These are phyloP conservation scores for Dalbergia cochinchinensis DNA, from an alignment of 306 rosid genomes.

Conservation along the genomic window DNA sequence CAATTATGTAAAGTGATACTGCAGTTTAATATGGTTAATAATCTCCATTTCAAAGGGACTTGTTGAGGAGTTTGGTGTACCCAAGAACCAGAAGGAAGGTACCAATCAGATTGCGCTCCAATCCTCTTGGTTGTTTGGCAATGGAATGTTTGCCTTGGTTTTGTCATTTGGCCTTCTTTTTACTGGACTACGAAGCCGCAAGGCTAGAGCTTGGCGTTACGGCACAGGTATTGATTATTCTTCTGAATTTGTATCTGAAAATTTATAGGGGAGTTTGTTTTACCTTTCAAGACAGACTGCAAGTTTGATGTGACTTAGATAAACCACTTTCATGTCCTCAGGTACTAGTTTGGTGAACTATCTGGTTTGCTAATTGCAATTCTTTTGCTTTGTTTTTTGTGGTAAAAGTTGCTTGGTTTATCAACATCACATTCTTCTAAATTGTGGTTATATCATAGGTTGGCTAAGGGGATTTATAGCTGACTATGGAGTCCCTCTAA, in stretches of 20 bases:
- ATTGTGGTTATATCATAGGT: conserved; percentile 55
- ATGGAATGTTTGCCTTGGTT: conserved; percentile 97
- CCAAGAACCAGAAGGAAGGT: conserved; percentile 64
- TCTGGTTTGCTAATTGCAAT: background rate
- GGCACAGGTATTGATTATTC: conserved; percentile 72
- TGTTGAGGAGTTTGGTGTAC: conserved; percentile 85
- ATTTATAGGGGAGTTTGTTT: conserved; percentile 1
- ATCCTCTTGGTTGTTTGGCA: conserved; percentile 89
- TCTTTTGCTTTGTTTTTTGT: conserved; percentile 28
- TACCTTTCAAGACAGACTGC: conserved; percentile 16
- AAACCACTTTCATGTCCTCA: conserved; percentile 5
- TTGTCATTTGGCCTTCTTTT: conserved; percentile 90
- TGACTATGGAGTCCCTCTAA: conserved; percentile 95
- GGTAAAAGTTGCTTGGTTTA: conserved; percentile 21
- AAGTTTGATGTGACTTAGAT: background rate
- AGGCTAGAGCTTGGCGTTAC: conserved; percentile 97
- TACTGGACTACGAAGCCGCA: conserved; percentile 87
- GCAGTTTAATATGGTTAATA: conserved; percentile 35
- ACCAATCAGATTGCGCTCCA: conserved; percentile 65
- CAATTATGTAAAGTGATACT: conserved; percentile 25
- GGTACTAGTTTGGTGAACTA: conserved; percentile 7
- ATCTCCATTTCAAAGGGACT: conserved; percentile 70
- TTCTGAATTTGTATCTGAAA: conserved; percentile 24
- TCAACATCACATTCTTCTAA: conserved; percentile 39
- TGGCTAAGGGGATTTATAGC: conserved; percentile 85